Conservation (phyloP, 257 asterid species). For the Solanum sparsipilum region DNA sequence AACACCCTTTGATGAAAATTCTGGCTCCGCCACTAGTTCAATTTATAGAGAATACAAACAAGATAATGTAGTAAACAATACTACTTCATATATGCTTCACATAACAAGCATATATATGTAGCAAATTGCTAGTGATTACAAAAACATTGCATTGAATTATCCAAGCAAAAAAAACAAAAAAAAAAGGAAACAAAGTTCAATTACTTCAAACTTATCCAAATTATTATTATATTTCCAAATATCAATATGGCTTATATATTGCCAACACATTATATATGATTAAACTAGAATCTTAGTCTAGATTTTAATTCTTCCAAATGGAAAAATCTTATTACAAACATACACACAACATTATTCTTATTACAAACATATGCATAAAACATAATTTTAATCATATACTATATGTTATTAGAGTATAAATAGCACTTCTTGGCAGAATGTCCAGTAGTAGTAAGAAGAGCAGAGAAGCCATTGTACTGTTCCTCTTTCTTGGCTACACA, state of each 20-base stretch:
- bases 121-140: not conserved
- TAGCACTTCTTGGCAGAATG: slow-evolving; percentile 13
- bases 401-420: slow-evolving; percentile 1
- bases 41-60: too few species aligned
- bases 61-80: not conserved
- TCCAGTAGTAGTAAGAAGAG: not conserved
- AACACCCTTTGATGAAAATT: too few species aligned
- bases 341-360: not conserved
- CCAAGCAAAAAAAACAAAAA: not conserved
- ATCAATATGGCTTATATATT: not conserved
- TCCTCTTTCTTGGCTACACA: not conserved
- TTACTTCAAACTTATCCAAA: too few species aligned
- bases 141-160: not conserved
- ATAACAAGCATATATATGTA: not conserved
- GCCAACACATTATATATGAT: not conserved
- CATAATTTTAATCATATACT: not conserved
- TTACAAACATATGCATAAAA: not conserved
- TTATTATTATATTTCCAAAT: not conserved
- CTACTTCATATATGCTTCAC: too few species aligned
- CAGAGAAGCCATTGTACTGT: slow-evolving; percentile 1
- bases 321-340: not conserved
- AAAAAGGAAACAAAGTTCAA: not conserved
- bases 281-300: not conserved
- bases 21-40: too few species aligned
- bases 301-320: not conserved